Evolutionary conservation across 75 land plant species (phyloP).

Genomic region (Picea glauca): DNA sequence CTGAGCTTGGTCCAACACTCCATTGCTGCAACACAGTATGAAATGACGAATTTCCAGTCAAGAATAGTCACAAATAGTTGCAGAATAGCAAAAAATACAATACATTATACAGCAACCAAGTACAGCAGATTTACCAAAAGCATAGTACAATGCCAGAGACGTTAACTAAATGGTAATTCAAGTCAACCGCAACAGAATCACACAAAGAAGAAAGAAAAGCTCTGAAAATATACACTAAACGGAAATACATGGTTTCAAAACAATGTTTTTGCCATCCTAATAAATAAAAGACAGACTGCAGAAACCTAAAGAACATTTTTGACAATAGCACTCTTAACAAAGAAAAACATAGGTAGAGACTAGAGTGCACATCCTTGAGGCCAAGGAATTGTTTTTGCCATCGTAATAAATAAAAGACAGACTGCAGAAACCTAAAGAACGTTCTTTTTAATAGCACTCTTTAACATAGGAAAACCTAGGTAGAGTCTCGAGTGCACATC

Average conservation of each 20-base stretch:
- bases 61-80: background rate
- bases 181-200: background rate
- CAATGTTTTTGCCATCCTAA: background rate
- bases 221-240: background rate
- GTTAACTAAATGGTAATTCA: background rate
- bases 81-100: background rate
- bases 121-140: background rate
- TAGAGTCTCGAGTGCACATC: background rate
- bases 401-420: background rate
- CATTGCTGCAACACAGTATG: slow-evolving; percentile 14
- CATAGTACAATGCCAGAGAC: background rate
- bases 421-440: background rate
- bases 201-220: background rate
- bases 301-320: background rate
- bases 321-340: background rate
- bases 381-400: background rate
- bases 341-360: background rate
- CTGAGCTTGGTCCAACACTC: slow-evolving; percentile 3
- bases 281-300: background rate
- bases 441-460: background rate
- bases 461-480: background rate
- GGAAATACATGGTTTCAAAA: background rate
- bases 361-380: background rate
- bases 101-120: too few relatives aligned
- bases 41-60: slow-evolving; percentile 1